Evolutionary conservation across 2,329 filamentous ascomycete genomes (phyloP).

Genomic region (Pleomassaria siparia): DNA sequence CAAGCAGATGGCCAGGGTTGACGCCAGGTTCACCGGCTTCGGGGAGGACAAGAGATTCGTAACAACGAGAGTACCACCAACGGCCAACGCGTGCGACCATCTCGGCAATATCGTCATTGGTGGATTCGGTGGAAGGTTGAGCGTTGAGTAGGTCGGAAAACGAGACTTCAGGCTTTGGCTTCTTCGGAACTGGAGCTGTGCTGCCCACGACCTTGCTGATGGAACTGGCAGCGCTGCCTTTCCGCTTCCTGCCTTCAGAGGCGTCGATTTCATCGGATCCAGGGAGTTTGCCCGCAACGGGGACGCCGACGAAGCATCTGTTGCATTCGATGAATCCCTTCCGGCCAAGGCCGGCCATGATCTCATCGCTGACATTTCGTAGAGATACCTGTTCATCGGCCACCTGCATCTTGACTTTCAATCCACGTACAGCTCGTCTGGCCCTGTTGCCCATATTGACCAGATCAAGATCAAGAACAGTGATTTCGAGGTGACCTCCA

Average conservation of each 20-base stretch:
- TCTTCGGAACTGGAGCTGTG: constrained; percentile 10
- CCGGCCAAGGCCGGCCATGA: constrained; percentile 67
- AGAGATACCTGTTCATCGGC: constrained; percentile 63
- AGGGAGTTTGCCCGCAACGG: constrained; percentile 60
- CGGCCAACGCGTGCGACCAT: constrained; percentile 90
- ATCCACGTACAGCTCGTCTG: constrained; percentile 65
- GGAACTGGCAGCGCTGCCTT: constrained; percentile 32
- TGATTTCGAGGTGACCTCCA: constrained; percentile 76
- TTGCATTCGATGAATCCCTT: constrained; percentile 73
- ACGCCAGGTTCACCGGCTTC: constrained; percentile 35
- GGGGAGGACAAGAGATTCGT: constrained; percentile 66
- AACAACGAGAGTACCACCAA: constrained; percentile 96
- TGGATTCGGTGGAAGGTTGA: constrained; percentile 37
- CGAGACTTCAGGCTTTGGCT: constrained; percentile 35
- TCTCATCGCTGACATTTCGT: constrained; percentile 53
- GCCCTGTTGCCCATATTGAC: constrained; percentile 78
- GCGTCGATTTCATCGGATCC: constrained; percentile 25
- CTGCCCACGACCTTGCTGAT: constrained; percentile 18
- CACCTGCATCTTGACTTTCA: constrained; percentile 71
- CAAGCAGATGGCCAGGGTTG: constrained; percentile 41
- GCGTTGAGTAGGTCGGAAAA: constrained; percentile 41
- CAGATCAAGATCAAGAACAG: constrained; percentile 76
- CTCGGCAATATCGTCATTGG: constrained; percentile 84
- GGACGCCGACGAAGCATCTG: constrained; percentile 75
- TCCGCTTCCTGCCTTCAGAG: constrained; percentile 21